Percentiles rank a stretch among this genome's conserved stretches.
Evolutionary conservation across 139 green algal species (phyloP).

Genomic region (Edaphochlamys debaryana): DNA sequence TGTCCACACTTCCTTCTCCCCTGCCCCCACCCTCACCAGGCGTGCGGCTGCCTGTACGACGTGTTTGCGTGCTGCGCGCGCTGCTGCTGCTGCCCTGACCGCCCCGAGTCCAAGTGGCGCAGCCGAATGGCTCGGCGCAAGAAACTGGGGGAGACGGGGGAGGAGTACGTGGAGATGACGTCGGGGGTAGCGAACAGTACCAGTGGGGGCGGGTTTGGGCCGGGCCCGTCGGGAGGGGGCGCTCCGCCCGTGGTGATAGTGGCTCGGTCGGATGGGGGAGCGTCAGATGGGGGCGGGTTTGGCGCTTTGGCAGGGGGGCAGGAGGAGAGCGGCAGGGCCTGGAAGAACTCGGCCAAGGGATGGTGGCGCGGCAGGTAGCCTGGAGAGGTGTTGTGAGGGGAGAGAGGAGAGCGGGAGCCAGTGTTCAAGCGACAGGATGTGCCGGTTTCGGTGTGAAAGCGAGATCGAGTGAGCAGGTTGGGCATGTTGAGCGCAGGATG

Average conservation of each 20-base stretch:
- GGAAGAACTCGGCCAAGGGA: too few species aligned
- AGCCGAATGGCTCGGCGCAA: neutral
- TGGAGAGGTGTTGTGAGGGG: too few species aligned
- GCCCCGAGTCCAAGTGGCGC: conserved; percentile 19
- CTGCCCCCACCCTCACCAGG: conserved; percentile 12
- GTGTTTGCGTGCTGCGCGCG: neutral
- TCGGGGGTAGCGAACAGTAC: neutral
- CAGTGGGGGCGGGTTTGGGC: neutral
- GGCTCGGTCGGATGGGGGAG: neutral
- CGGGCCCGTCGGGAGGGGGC: neutral
- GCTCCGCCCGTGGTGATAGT: conserved; percentile 13
- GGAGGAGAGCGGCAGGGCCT: too few species aligned
- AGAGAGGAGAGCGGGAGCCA: too few species aligned
- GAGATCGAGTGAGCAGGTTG: too few species aligned
- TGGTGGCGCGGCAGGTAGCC: too few species aligned
- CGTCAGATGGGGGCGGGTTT: too few species aligned
- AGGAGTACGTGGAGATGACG: conserved; percentile 35
- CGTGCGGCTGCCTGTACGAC: conserved; percentile 27
- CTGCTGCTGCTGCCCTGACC: conserved; percentile 34
- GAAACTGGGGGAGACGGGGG: neutral
- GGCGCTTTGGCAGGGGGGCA: too few species aligned
- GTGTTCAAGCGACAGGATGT: too few species aligned
- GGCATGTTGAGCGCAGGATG: too few species aligned
- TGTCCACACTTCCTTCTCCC: neutral
- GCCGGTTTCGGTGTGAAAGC: too few species aligned